These are phyloP conservation scores for Eutrema salsugineum DNA, from an alignment of 441 rosid species.

Conservation along the genomic window DNA sequence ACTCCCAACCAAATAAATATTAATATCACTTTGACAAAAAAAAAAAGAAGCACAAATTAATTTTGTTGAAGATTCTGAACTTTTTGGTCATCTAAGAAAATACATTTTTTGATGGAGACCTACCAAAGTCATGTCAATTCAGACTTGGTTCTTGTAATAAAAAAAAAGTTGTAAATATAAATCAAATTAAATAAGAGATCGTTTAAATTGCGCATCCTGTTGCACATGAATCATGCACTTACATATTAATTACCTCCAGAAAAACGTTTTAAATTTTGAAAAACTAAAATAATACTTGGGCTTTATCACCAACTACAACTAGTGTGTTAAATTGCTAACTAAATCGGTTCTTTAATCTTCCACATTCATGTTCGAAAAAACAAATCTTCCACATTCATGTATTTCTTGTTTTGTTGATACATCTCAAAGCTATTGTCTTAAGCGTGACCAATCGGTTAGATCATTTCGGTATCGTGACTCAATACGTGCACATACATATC, in stretches of 20 bases:
- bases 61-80: too few species aligned
- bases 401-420: neutral
- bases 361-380: neutral
- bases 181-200: neutral
- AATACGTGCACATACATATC: neutral
- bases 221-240: neutral
- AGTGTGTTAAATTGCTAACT: neutral
- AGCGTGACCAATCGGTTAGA: slow-evolving; percentile 1
- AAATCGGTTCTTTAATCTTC: neutral
- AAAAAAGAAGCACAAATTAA: too few species aligned
- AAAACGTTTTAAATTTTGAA: neutral
- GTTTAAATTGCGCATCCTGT: neutral
- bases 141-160: neutral
- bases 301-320: neutral
- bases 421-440: neutral
- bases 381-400: neutral
- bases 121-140: neutral
- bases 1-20: neutral
- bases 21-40: neutral
- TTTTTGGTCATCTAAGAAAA: neutral
- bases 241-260: neutral
- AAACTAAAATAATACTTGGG: neutral
- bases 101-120: too few species aligned
- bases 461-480: slow-evolving; percentile 1
- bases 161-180: neutral